Percentiles rank a stretch among this genome's conserved stretches.
Conservation (phyloP, 2,329 filamentous ascomycete species). For the Zymoseptoria brevis region DNA sequence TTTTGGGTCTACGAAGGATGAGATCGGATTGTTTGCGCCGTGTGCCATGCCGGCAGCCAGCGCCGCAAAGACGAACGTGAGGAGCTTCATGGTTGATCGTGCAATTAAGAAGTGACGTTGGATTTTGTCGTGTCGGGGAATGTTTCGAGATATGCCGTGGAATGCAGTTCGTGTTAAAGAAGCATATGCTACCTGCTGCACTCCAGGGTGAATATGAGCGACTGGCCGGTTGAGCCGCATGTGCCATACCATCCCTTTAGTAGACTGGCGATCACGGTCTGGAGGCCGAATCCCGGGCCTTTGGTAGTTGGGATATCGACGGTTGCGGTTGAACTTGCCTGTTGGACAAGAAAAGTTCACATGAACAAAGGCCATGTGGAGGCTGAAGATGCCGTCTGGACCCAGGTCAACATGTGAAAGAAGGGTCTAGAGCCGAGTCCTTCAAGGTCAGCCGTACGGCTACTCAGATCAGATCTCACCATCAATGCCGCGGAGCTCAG, state of each 20-base stretch:
- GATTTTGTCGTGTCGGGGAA: conserved; percentile 9
- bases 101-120: conserved; percentile 6
- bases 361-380: conserved; percentile 9
- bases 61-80: conserved; percentile 16
- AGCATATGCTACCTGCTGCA: not conserved
- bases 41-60: conserved; percentile 11
- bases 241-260: conserved; percentile 1
- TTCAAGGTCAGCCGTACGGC: not conserved
- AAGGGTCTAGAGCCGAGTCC: not conserved
- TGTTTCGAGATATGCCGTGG: conserved; percentile 10
- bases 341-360: conserved; percentile 5
- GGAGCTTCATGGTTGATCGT: conserved; percentile 18
- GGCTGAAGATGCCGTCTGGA: not conserved
- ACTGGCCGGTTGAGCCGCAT: not conserved
- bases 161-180: conserved; percentile 4
- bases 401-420: not conserved
- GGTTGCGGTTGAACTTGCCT: conserved; percentile 13
- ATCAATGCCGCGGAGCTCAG: not conserved
- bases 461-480: not conserved
- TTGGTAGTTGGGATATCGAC: conserved; percentile 2
- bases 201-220: not conserved
- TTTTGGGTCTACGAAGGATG: conserved; percentile 21
- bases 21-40: conserved; percentile 11
- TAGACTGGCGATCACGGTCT: conserved; percentile 1
- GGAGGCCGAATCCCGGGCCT: not conserved